A percentile compares a stretch with the other conserved stretches of the same genome.
Evolutionary conservation across 106 monocot species (phyloP).

Genomic region (Allium fistulosum): DNA sequence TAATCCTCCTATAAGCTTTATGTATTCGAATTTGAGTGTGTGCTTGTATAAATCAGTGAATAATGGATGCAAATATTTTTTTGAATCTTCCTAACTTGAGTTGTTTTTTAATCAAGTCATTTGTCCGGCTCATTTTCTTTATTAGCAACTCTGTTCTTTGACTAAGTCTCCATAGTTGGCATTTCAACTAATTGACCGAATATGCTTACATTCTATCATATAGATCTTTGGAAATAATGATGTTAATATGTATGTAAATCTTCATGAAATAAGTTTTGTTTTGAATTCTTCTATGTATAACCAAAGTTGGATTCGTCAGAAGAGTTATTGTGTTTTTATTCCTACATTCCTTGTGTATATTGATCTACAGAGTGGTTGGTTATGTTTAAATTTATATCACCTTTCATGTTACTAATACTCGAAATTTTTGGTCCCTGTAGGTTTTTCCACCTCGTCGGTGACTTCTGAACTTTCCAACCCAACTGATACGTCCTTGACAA

Average conservation of each 20-base stretch:
- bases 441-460: constrained; percentile 11
- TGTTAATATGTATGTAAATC: too few species aligned
- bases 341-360: neutral
- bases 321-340: neutral
- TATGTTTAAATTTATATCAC: neutral
- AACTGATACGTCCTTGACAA: constrained; percentile 16
- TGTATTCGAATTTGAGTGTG: neutral
- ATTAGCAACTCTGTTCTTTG: neutral
- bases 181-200: neutral
- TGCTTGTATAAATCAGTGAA: neutral
- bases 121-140: neutral
- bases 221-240: too few species aligned
- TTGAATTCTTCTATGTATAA: neutral
- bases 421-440: constrained; percentile 12
- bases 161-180: neutral
- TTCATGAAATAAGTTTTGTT: neutral
- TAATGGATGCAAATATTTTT: neutral
- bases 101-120: neutral
- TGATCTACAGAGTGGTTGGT: too few species aligned
- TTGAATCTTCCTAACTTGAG: neutral
- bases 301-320: neutral
- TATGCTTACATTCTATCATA: too few species aligned
- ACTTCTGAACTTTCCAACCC: constrained; percentile 13
- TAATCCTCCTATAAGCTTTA: constrained; percentile 4
- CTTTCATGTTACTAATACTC: neutral